Percentiles rank a stretch among this genome's conserved stretches.
Evolutionary conservation across 1,284 basidiomycete genomes (phyloP).

Genomic region (Chalciporus sp.): DNA sequence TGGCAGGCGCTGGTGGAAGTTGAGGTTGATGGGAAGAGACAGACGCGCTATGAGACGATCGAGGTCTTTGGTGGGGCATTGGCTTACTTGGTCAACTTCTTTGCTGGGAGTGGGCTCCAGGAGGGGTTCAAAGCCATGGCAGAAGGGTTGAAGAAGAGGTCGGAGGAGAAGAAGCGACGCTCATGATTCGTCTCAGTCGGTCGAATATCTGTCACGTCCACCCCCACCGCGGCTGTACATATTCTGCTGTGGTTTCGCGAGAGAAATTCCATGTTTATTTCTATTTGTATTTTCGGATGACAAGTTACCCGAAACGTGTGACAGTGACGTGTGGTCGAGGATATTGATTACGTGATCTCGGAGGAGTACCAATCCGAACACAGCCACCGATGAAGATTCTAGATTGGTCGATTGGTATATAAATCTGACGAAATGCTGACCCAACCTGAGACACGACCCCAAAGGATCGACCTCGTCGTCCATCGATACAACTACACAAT

Average conservation of each 20-base stretch:
- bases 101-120: conserved; percentile 46
- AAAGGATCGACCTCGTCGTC: conserved; percentile 6
- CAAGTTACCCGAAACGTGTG: too few species aligned
- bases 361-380: conserved; percentile 32
- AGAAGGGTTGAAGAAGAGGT: conserved; percentile 54
- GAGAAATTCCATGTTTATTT: too few species aligned
- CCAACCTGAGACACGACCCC: not conserved
- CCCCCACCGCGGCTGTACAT: too few species aligned
- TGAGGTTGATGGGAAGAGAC: conserved; percentile 40
- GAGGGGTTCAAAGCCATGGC: conserved; percentile 57
- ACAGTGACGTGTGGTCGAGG: not conserved
- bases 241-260: too few species aligned
- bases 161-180: conserved; percentile 39
- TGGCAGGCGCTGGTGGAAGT: conserved; percentile 64
- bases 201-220: too few species aligned
- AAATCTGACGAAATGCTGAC: conserved; percentile 16
- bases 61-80: conserved; percentile 60
- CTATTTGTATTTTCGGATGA: too few species aligned
- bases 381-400: conserved; percentile 29
- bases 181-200: not conserved
- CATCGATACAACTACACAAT: conserved; percentile 8
- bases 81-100: conserved; percentile 56
- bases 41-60: conserved; percentile 65
- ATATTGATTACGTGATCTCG: conserved; percentile 26
- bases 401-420: conserved; percentile 21